These are phyloP conservation scores for Pleurotus sapidus DNA, from an alignment of 768 basidiomycete species.

Conservation along the genomic window DNA sequence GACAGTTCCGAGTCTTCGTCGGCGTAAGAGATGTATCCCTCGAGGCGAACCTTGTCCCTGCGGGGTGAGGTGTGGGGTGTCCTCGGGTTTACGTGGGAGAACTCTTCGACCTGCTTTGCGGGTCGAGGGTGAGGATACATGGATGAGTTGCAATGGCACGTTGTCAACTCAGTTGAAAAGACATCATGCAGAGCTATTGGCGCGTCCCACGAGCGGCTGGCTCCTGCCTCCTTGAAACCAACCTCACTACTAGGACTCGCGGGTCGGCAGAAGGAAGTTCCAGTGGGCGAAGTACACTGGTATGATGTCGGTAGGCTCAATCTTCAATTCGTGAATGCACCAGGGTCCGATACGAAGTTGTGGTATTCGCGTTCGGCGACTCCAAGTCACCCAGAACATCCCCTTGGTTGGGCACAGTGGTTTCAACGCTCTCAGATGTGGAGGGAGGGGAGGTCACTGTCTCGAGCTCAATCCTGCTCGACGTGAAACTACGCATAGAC, in stretches of 20 bases:
- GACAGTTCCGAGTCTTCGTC: constrained; percentile 3
- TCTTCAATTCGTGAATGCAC: constrained; percentile 2
- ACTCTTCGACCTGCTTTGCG: not conserved
- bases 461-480: not conserved
- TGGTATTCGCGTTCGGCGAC: not conserved
- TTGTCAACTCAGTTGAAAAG: not conserved
- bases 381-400: not conserved
- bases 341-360: not conserved
- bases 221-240: no score
- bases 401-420: not conserved
- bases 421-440: not conserved
- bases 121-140: not conserved
- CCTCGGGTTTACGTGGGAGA: not conserved
- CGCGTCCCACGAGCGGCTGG: no score
- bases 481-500: not conserved
- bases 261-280: no score
- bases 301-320: not conserved
- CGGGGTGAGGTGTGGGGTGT: not conserved
- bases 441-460: constrained; percentile 3
- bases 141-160: not conserved
- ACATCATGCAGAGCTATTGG: no score
- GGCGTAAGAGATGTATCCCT: not conserved
- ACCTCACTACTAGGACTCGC: no score
- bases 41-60: not conserved
- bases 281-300: no score